A percentile compares a stretch with the other conserved stretches of the same genome.
These are phyloP conservation scores for Tetrahymena malaccensis DNA, from an alignment of 73 alveolate species.

Conservation along the genomic window DNA sequence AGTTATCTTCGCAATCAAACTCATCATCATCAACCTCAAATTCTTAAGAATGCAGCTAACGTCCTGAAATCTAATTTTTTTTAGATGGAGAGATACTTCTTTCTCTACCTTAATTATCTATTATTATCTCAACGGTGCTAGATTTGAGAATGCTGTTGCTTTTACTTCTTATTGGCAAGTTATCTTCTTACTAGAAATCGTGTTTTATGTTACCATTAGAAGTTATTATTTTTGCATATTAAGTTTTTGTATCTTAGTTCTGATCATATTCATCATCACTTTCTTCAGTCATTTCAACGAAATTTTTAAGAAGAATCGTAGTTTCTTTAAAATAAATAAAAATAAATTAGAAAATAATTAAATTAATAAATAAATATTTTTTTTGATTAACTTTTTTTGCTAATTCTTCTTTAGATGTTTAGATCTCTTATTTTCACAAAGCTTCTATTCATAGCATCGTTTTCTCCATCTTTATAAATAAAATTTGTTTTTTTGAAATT, in stretches of 20 bases:
- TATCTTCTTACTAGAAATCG: not conserved
- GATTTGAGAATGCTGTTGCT: not conserved
- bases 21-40: not conserved
- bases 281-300: not conserved
- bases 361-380: not conserved
- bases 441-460: not conserved
- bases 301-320: not conserved
- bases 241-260: not conserved
- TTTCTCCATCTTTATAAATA: not conserved
- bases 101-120: not conserved
- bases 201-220: not conserved
- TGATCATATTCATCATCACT: not conserved
- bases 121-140: not conserved
- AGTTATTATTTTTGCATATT: not conserved
- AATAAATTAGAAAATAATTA: too few relatives aligned
- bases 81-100: not conserved
- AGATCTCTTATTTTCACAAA: not conserved
- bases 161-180: not conserved
- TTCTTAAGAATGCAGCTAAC: not conserved
- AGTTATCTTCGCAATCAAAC: not conserved
- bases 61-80: not conserved
- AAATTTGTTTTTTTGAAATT: not conserved
- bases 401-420: not conserved
- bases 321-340: not conserved
- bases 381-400: not conserved